Base-by-base conservation (phyloP, 2,329 filamentous ascomycete genomes). In the Shiraia sp. region DNA sequence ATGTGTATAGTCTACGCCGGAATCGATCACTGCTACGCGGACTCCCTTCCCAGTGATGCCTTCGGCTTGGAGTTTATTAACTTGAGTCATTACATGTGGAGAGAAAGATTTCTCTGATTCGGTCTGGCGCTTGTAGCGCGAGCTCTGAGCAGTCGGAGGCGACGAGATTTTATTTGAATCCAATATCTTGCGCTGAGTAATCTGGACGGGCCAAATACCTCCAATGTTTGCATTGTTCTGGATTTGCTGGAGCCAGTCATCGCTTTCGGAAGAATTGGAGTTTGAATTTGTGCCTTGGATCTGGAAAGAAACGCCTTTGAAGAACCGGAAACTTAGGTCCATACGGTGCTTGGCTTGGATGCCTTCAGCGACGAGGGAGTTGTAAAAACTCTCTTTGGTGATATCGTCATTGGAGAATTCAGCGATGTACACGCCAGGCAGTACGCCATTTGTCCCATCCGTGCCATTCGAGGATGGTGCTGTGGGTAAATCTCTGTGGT, bases 1-100 rank as follows among this genome's bases (percentile, higher is more conserved):
- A 54, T 86, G 82, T 1, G 69, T 75, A 57, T 85, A 86, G 58
- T 86, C 83, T 33, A 58, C 27, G 2, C 72, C 72, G 14, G 62
- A 68, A 44, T 75, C 71, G 31, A 76, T 60, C 22, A 77, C 58
- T 4, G 64, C 75, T 13, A 79, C 63, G 15, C 67, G 69, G 22
- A 75, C 55, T 1, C 75, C 75, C 28, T 73, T 68, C 14, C 76
- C 76, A 2, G 69, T 75, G n/a, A 73, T 60, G 6, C 75, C 75
- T 23, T 67, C 59, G 3, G 63, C 69, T 10, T 71, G 72, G n/a
- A 77, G 62, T 34, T 53, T 57, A 25, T 68, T 60, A 6, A 68
- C 55, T 13, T 66, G 62, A 7, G 62, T 65, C 57, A 65, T 61
- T 13, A 65, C 51, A 34, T 68, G 65, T 2, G 64, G 49, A 2